Conservation (phyloP, 208 protist species). For the Novymonas esmeraldas region DNA sequence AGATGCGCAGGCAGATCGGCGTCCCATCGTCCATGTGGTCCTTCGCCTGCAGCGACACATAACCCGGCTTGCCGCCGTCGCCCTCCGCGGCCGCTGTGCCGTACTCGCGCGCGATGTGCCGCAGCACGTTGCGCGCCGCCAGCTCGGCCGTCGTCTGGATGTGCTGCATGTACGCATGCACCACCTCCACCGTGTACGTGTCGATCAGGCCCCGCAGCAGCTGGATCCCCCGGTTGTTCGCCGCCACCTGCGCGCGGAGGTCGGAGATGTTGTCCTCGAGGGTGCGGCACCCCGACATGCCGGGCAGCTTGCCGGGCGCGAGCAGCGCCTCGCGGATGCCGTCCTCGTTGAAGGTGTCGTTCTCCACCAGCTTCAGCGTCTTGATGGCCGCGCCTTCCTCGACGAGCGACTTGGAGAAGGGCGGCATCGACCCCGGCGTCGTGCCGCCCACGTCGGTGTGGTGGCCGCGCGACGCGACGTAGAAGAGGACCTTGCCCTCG, state of each 20-base stretch:
- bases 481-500: constrained; percentile 80
- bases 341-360: constrained; percentile 88
- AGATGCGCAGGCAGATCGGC: constrained; percentile 78
- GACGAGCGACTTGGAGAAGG: constrained; percentile 89
- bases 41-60: constrained; percentile 24
- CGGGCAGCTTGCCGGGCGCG: constrained; percentile 61
- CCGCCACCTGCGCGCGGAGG: constrained; percentile 92
- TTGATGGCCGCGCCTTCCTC: constrained; percentile 95
- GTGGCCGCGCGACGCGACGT: constrained; percentile 94
- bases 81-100: constrained; percentile 25
- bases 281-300: constrained; percentile 78
- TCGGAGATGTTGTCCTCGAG: constrained; percentile 94
- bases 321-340: constrained; percentile 84
- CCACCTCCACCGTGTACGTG: constrained; percentile 81
- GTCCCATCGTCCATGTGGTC: constrained; percentile 97
- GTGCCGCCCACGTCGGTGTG: constrained; percentile 97
- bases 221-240: constrained; percentile 93
- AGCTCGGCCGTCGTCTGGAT: constrained; percentile 92
- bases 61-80: constrained; percentile 1
- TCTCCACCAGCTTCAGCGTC: constrained; percentile 91
- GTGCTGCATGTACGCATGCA: constrained; percentile 96
- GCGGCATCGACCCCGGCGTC: constrained; percentile 95
- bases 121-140: constrained; percentile 91
- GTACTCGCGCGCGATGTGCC: constrained; percentile 46
- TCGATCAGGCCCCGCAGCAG: constrained; percentile 89